Base-by-base conservation (phyloP, 2,329 filamentous ascomycete species). In the Colletotrichum spaethianum region DNA sequence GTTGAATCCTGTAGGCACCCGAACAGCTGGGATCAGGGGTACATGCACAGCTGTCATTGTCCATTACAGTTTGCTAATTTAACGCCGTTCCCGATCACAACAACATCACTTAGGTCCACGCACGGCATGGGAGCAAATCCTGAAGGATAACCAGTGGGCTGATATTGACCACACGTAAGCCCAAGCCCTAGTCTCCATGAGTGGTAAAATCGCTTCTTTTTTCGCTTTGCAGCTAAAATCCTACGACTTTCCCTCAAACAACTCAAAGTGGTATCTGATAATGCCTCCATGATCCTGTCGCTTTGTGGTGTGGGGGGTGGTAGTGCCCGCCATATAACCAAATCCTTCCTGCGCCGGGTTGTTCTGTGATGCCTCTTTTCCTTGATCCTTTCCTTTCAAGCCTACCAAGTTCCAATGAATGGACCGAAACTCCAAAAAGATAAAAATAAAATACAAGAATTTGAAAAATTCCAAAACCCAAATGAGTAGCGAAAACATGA, bases 361-460 rank as follows among this genome's bases (percentile, higher is more conserved):
- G 59, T 62, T 38, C 44, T 48, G 44, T 33, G 44, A 26, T 62
- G 44, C 60, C 44, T 62, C 18, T 28, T 9, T 8, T 7, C 59
- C 16, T 2, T 20, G 1, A 33, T 18, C 1, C 33, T 26, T 52
- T 20, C 2, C 16, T 8, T 52, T 7, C 6, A 16, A 28, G 11
- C 2, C 7, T 16, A 48, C 16, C 33, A 28, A 12, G 8, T 11
- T 50, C n/a, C 14, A 2, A 26, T 18, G 12, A 23, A 38, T 38
- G 2, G 3, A 56, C 53, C n/a, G 4, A 6, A 56, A 56, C 53
- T 55, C 53, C 53, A 56, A 23, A 26, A 31, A 20, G 20, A 52
- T 14, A 18, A 28, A 6, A 11, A 11, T 50, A 23, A 6, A n/a
- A n/a, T n/a, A n/a, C n/a, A n/a, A n/a, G n/a, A n/a, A n/a, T n/a